Percentiles rank a stretch among this genome's conserved stretches.
These are phyloP conservation scores for Capillidium heterosporum DNA, from an alignment of 371 early-diverging fungal genomes.

Conservation along the genomic window DNA sequence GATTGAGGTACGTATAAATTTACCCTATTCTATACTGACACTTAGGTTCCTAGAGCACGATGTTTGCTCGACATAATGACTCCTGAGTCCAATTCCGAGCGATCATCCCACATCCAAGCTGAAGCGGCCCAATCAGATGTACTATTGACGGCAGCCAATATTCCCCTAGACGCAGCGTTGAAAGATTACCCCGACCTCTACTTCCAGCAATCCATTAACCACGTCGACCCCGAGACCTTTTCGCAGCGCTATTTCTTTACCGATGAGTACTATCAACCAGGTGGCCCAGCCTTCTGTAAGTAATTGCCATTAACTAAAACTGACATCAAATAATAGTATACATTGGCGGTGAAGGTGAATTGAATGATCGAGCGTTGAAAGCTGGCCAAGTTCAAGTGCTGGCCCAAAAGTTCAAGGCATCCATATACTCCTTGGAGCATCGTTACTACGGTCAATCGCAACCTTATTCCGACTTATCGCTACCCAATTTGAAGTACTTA, in stretches of 20 bases:
- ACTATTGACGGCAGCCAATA: too few relatives aligned
- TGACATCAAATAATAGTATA: conserved; percentile 8
- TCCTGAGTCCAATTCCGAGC: too few relatives aligned
- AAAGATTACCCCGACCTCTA: conserved; percentile 3
- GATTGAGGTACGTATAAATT: too few relatives aligned
- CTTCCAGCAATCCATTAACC: conserved; percentile 35
- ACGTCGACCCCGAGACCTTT: conserved; percentile 16
- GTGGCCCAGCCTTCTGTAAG: conserved; percentile 32
- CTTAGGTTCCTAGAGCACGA: too few relatives aligned
- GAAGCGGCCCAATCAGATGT: too few relatives aligned
- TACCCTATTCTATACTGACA: too few relatives aligned
- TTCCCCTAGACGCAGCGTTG: not conserved
- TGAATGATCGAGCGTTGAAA: conserved; percentile 18
- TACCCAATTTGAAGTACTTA: conserved; percentile 21
- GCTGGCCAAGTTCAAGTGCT: not conserved
- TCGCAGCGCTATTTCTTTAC: conserved; percentile 40
- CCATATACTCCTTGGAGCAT: conserved; percentile 51
- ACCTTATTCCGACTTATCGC: conserved; percentile 14
- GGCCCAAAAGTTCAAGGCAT: conserved; percentile 43
- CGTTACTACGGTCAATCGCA: conserved; percentile 48
- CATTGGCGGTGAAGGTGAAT: conserved; percentile 12
- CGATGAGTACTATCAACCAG: conserved; percentile 33
- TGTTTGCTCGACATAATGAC: too few relatives aligned
- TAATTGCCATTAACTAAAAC: conserved; percentile 28
- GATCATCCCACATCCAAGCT: too few relatives aligned